These are phyloP conservation scores for Escallonia rubra DNA, from an alignment of 129 eudicot species.

Conservation along the genomic window DNA sequence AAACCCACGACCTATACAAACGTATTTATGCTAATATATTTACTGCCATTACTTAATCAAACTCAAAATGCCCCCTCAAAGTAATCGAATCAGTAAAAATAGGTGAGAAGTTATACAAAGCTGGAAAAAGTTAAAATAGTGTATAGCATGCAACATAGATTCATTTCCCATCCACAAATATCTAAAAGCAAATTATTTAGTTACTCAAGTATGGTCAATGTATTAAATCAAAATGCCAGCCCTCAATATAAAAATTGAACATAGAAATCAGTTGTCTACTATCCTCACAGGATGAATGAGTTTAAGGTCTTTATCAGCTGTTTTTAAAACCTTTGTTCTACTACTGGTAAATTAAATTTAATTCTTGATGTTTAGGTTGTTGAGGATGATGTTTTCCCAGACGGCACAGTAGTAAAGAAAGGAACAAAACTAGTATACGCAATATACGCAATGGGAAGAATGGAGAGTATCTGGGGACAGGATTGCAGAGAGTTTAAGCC, in stretches of 20 bases:
- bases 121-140: too few species aligned
- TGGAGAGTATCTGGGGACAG: slow-evolving; percentile 95
- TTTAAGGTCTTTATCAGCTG: not conserved
- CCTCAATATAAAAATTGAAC: not conserved
- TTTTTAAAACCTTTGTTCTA: not conserved
- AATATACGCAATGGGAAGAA: slow-evolving; percentile 91
- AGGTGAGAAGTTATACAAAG: too few species aligned
- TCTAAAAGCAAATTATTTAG: too few species aligned
- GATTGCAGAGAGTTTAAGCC: slow-evolving; percentile 88
- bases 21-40: too few species aligned
- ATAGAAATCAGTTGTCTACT: not conserved
- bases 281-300: not conserved
- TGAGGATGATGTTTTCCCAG: slow-evolving; percentile 86
- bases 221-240: not conserved
- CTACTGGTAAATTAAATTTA: not conserved
- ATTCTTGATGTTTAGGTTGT: slow-evolving; percentile 37
- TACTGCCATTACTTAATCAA: too few species aligned
- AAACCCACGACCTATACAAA: not conserved
- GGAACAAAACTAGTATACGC: slow-evolving; percentile 91
- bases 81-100: too few species aligned
- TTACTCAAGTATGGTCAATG: too few species aligned
- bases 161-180: too few species aligned
- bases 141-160: too few species aligned
- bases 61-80: too few species aligned
- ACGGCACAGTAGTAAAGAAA: slow-evolving; percentile 67